Evolutionary conservation across 176 grass and related monocot genomes (phyloP).

Genomic region (Elymus sibiricus): DNA sequence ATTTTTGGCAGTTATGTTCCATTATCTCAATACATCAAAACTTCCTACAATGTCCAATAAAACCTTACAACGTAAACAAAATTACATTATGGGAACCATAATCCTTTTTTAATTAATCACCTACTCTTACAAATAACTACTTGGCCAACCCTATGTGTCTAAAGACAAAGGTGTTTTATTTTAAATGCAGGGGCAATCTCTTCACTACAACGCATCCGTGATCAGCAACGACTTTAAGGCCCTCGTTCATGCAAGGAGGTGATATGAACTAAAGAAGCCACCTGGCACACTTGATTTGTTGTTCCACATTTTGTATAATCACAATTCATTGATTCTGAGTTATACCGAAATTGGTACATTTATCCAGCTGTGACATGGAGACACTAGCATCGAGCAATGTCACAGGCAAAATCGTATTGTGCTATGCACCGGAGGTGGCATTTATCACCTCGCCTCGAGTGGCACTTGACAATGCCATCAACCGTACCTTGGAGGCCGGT

Average conservation of each 20-base stretch:
- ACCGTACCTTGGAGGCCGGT: not conserved
- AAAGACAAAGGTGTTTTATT: not conserved
- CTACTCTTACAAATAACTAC: too few species aligned
- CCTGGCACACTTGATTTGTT: not conserved
- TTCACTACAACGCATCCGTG: conserved; percentile 11
- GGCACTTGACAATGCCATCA: fast-evolving
- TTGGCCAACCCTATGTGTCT: too few species aligned
- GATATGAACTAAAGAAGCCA: not conserved
- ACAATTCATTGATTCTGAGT: too few species aligned
- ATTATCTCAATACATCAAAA: too few species aligned
- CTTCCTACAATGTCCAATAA: too few species aligned
- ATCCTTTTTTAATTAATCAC: too few species aligned
- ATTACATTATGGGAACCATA: too few species aligned
- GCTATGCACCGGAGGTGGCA: not conserved
- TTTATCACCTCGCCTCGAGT: not conserved
- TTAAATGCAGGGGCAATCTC: conserved; percentile 35
- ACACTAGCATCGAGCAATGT: not conserved
- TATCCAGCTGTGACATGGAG: not conserved
- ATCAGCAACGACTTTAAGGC: not conserved
- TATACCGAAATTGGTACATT: too few species aligned
- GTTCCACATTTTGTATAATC: not conserved
- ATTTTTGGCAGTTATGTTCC: too few species aligned
- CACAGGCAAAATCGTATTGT: conserved; percentile 28
- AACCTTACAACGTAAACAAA: too few species aligned
- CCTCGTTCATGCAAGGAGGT: conserved; percentile 16